Base-by-base conservation (phyloP, 768 basidiomycete species). In the Mycena filopes region DNA sequence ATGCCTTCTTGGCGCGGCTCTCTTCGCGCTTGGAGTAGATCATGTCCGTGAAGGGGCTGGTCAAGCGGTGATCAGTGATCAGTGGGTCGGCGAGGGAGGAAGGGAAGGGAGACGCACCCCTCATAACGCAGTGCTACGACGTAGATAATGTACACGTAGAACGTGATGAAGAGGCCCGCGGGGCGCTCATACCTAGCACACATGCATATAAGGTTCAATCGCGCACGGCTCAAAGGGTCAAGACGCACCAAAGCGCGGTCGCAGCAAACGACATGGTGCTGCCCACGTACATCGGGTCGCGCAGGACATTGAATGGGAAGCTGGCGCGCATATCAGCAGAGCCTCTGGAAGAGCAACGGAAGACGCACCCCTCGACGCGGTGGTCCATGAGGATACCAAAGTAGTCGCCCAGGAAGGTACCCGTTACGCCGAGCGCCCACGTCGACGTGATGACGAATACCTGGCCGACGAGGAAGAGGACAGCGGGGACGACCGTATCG, bases 281-380 rank as follows among this genome's bases (percentile, higher is more conserved):
- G 10, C 97, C 97, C 48, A 95, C 92, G 74, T 99, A 99, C 97
- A 99, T 99, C 0, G 97, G 97, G 76, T 98, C 91, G 21, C 87
- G 83, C 43, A 96, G 83, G 49, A 98, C 85, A 75, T 97, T 97
- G 84, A 98, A 99, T 0, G 97, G 97, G 83, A 99, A 99, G 23
- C 85, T 86, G 63, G 48, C 18, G 18, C 28, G 29, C 33, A 20
- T 53, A 41, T 21, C 31, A 42, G 40, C 20, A 45, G 23, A 26
- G 15, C 33, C 11, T 16, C 2, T 42, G 38, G 2, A 33, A 38
- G 31, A 49, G 20, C 53, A n/a, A 53, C 18, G 43, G 47, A 36
- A 28, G 21, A 76, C 80, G 41, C 65, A 84, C 75, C 93, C 91
- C 72, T 95, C 91, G n/a, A 98, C 96, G 55, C 93, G 84, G 65